Evolutionary conservation across 148 eudicot species (phyloP).

Genomic region (Arbutus unedo): DNA sequence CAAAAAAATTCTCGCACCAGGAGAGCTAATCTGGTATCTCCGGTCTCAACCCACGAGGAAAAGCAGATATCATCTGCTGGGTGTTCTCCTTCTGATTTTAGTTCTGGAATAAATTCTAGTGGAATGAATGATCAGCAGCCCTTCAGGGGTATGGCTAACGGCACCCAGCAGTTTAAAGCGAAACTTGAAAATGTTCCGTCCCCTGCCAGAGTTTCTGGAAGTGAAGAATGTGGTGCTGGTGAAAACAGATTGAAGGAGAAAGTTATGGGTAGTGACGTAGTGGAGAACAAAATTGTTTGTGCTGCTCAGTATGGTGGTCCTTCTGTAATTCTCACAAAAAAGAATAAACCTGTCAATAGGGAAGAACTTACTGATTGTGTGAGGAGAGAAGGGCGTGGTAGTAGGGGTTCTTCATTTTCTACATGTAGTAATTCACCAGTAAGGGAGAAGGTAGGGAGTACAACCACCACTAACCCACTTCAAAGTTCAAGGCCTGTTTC

Average conservation of each 20-base stretch:
- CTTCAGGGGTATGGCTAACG: conserved; percentile 22
- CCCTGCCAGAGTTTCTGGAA: conserved; percentile 36
- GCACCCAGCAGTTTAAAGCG: conserved; percentile 25
- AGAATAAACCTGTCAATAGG: conserved; percentile 32
- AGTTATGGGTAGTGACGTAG: conserved; percentile 25
- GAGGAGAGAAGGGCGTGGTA: conserved; percentile 35
- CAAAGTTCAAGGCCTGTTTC: conserved; percentile 35
- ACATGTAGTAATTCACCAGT: conserved; percentile 20
- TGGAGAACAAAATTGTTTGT: conserved; percentile 9
- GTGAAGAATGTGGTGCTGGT: conserved; percentile 29
- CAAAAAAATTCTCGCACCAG: conserved; percentile 49
- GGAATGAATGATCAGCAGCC: conserved; percentile 26
- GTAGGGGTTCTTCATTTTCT: conserved; percentile 35
- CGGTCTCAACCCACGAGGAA: conserved; percentile 37
- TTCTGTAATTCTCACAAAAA: conserved; percentile 35
- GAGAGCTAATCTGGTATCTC: conserved; percentile 47
- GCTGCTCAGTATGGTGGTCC: conserved; percentile 36
- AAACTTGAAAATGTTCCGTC: conserved; percentile 35
- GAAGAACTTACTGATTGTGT: conserved; percentile 24
- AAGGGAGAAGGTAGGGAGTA: conserved; percentile 34
- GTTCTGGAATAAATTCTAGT: conserved; percentile 23
- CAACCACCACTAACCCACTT: conserved; percentile 29
- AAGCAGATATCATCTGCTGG: conserved; percentile 29
- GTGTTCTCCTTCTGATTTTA: conserved; percentile 28
- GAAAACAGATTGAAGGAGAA: conserved; percentile 36